Evolutionary conservation across 192 early-diverging fungal genomes (phyloP), one percentile per base, ranked within the genome.

Genomic region (Dissophora globulifera): DNA sequence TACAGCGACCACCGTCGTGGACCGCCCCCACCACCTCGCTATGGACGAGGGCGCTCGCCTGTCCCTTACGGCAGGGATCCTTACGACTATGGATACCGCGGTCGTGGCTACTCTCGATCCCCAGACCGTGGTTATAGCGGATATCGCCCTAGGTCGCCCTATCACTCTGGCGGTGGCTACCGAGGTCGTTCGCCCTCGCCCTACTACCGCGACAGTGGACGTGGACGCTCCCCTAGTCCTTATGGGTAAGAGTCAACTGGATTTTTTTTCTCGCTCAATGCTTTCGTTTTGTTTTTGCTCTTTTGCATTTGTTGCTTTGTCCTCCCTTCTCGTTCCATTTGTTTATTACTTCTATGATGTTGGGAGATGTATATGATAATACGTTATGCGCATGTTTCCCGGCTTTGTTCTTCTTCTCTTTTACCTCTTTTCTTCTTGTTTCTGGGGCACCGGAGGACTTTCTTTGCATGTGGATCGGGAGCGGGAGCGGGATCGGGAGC

Each of bases 81-180:
- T 45, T 78, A 82, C 57, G 69, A 75, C 22, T 62, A 81, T 29
- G 56, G 60, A 16, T 69, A 70, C 41, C 67, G 69, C 41, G 62
- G 74, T 32, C 75, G 80, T 41, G 76, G 81, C 9, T 79, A 79
- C 67, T 82, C 81, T 4, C 61, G 76, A 41, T 82, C 81, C 3
- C 81, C 81, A 25, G 72, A 76, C 25, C 72, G 72, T n/a, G 70
- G 69, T 35, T 80, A 80, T 33, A 65, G 51, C 13, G 72, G 81
- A 17, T 75, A 76, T 38, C 62, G 72, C 26, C 48, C 29, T 16
- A 61, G 72, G 22, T 76, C 72, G 13, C 72, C 72, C 59, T 78
- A 81, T 50, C 63, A 50, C 48, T 64, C 61, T 16, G 43, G 62
- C n/a, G n/a, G n/a, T 35, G 67, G 63, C n/a, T 65, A 71, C 31